Percentiles rank a stretch among this genome's conserved stretches.
Evolutionary conservation across 768 basidiomycete genomes (phyloP).

Genomic region (Amylocystis lapponica): DNA sequence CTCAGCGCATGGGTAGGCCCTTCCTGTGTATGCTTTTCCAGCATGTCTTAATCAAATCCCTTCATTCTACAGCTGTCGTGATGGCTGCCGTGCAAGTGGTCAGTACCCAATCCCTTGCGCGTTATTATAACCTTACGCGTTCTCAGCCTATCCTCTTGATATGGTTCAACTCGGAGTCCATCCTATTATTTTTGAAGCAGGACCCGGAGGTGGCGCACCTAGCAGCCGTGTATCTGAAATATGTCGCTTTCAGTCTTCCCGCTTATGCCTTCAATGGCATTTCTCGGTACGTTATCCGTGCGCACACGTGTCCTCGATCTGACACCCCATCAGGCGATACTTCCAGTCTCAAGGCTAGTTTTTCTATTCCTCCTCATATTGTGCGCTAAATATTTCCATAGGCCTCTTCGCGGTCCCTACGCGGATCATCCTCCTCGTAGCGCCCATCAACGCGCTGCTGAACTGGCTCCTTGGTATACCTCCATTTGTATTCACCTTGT

Average conservation of each 20-base stretch:
- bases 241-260: conserved; percentile 73
- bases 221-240: conserved; percentile 74
- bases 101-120: conserved; percentile 21
- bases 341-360: conserved; percentile 73
- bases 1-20: conserved; percentile 76
- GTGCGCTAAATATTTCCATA: too few relatives aligned
- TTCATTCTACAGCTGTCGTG: conserved; percentile 47
- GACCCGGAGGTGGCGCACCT: conserved; percentile 79
- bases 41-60: neutral
- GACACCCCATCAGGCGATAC: conserved; percentile 43
- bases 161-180: conserved; percentile 80
- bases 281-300: conserved; percentile 34
- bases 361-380: neutral
- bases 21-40: neutral
- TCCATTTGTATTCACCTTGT: neutral
- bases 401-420: conserved; percentile 84
- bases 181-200: conserved; percentile 72
- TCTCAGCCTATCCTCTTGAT: conserved; percentile 50
- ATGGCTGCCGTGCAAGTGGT: conserved; percentile 56
- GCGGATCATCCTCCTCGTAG: conserved; percentile 72
- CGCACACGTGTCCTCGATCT: neutral
- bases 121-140: neutral
- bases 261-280: conserved; percentile 57
- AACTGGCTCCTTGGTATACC: conserved; percentile 77
- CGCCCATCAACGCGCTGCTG: conserved; percentile 78